phyloP scores from a whole-genome alignment of 768 basidiomycete species.

The Gautieria morchelliformis region DNA sequence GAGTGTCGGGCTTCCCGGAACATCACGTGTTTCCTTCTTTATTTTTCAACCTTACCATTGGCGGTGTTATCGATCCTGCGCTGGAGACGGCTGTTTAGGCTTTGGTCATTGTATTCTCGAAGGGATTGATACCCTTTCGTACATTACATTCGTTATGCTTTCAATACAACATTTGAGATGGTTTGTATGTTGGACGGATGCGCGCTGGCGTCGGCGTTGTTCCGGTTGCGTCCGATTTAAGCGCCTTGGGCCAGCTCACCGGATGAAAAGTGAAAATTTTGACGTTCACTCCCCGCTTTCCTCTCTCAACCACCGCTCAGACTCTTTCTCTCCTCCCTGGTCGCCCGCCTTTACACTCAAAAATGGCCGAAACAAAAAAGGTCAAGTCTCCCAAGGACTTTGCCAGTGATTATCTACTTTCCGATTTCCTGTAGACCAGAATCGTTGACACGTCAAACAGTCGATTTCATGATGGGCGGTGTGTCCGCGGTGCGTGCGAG shows the following conservation, averaged over 20 bases:
- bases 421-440: not conserved
- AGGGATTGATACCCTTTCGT: not conserved
- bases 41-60: no score
- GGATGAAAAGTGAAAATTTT: slow-evolving; percentile 37
- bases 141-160: not conserved
- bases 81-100: not conserved
- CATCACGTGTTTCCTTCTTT: no score
- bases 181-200: not conserved
- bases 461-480: slow-evolving; percentile 96
- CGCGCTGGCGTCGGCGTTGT: no score
- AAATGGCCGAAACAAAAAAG: slow-evolving; percentile 81
- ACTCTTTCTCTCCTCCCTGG: slow-evolving; percentile 29
- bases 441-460: slow-evolving; percentile 28
- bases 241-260: slow-evolving; percentile 20
- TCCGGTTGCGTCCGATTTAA: slow-evolving; percentile 10
- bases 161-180: not conserved
- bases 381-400: slow-evolving; percentile 89
- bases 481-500: slow-evolving; percentile 66
- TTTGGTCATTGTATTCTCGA: not conserved
- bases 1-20: no score
- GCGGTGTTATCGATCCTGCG: not conserved
- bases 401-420: slow-evolving; percentile 43
- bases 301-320: slow-evolving; percentile 45
- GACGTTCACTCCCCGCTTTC: slow-evolving; percentile 28
- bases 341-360: slow-evolving; percentile 25